Conservation (phyloP, 2,329 filamentous ascomycete genomes). For the Nothopassalora personata region DNA sequence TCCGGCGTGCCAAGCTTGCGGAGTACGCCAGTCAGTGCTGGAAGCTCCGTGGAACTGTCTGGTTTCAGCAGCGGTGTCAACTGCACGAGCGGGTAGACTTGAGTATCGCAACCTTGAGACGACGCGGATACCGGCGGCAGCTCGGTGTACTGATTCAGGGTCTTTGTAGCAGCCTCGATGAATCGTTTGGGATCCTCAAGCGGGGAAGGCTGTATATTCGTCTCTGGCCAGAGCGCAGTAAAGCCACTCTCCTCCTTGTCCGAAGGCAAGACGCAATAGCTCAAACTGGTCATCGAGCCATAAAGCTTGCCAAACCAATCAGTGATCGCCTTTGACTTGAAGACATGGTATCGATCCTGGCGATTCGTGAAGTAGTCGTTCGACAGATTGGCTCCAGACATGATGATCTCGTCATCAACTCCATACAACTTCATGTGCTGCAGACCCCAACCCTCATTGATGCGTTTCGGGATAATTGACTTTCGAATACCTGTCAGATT, state of each 20-base stretch:
- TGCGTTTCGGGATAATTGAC: conserved; percentile 73
- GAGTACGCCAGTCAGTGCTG: conserved; percentile 70
- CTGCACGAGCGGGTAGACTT: conserved; percentile 81
- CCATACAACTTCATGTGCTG: conserved; percentile 99
- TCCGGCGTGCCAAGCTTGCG: conserved; percentile 58
- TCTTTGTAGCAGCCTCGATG: conserved; percentile 60
- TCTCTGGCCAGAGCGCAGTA: conserved; percentile 64
- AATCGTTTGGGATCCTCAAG: conserved; percentile 65
- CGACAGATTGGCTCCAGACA: conserved; percentile 91
- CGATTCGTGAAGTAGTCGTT: conserved; percentile 94
- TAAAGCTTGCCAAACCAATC: conserved; percentile 79
- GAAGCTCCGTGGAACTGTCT: conserved; percentile 82
- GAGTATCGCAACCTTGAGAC: conserved; percentile 52
- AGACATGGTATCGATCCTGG: conserved; percentile 90
- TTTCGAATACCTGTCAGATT: conserved; percentile 87
- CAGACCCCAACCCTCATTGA: conserved; percentile 97
- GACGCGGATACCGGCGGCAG: conserved; percentile 26
- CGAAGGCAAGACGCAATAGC: conserved; percentile 68
- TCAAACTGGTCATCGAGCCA: conserved; percentile 68
- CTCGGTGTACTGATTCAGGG: conserved; percentile 63
- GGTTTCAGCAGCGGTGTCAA: conserved; percentile 77
- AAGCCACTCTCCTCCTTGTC: conserved; percentile 45
- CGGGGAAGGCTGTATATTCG: conserved; percentile 71
- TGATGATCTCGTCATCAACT: conserved; percentile 88
- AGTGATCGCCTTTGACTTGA: conserved; percentile 71